Conservation (phyloP, 2,329 filamentous ascomycete genomes). For the Ophiostoma quercus region DNA sequence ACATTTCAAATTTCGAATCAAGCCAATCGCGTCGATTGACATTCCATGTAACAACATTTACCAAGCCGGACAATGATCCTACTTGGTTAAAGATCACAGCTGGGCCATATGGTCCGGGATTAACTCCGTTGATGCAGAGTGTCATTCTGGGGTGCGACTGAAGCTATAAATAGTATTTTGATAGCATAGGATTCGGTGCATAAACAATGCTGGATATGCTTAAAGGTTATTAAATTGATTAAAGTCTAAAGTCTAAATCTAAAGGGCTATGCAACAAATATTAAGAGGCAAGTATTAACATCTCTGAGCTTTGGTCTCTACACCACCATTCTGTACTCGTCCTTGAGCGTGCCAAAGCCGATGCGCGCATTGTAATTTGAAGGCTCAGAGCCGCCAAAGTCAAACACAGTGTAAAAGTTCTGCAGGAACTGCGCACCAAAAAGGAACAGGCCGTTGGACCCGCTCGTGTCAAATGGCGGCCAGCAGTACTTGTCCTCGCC, state of each 20-base stretch:
- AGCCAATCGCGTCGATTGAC: background rate
- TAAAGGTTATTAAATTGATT: background rate
- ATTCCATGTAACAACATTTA: background rate
- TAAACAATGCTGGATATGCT: background rate
- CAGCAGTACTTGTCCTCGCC: slow-evolving; percentile 15
- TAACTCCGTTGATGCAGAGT: background rate
- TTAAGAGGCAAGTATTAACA: no score
- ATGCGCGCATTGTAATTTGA: slow-evolving; percentile 6
- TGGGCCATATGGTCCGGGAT: background rate
- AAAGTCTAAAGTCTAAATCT: background rate
- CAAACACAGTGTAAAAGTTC: slow-evolving; percentile 6
- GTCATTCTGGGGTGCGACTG: background rate
- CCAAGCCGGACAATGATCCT: background rate
- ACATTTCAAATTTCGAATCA: background rate
- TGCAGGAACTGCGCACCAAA: background rate
- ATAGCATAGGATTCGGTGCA: background rate
- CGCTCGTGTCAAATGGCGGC: slow-evolving; percentile 3
- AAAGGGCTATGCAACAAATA: no score
- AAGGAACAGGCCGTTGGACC: background rate
- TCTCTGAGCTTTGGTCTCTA: no score
- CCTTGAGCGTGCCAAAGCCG: background rate
- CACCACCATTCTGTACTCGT: slow-evolving; percentile 1
- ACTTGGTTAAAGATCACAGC: background rate
- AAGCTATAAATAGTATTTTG: background rate
- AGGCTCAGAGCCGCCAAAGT: slow-evolving; percentile 4